These are phyloP conservation scores for Hirsutella minnesotensis DNA, from an alignment of 2,329 filamentous ascomycete genomes.

Conservation along the genomic window DNA sequence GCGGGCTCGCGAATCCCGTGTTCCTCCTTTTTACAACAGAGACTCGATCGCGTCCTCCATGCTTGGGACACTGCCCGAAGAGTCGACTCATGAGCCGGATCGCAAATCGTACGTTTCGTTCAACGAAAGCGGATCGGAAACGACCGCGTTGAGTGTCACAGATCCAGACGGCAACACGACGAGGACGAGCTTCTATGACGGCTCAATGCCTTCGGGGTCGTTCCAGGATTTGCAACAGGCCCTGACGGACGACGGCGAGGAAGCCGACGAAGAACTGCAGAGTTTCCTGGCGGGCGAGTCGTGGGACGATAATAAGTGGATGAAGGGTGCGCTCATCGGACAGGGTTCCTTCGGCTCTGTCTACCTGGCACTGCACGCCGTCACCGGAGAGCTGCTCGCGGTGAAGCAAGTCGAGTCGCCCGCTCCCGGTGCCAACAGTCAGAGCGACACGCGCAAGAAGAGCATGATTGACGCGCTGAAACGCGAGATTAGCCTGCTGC, in stretches of 20 bases:
- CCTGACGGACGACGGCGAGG: conserved; percentile 82
- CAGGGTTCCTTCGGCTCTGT: conserved; percentile 95
- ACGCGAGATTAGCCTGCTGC: conserved; percentile 86
- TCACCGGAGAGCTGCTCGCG: conserved; percentile 93
- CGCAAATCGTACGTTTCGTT: conserved; percentile 94
- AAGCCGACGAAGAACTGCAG: conserved; percentile 76
- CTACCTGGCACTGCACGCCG: conserved; percentile 85
- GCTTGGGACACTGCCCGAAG: conserved; percentile 82
- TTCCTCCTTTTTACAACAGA: conserved; percentile 42
- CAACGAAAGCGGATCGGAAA: conserved; percentile 63
- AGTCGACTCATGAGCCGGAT: conserved; percentile 75
- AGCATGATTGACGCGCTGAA: conserved; percentile 97
- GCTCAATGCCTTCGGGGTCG: conserved; percentile 59
- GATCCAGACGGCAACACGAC: conserved; percentile 63
- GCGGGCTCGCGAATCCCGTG: conserved; percentile 29
- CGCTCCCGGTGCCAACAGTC: conserved; percentile 61
- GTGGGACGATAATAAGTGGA: conserved; percentile 97
- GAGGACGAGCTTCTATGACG: conserved; percentile 69
- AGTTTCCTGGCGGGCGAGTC: conserved; percentile 88
- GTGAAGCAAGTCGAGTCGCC: conserved; percentile 97
- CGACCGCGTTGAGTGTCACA: conserved; percentile 56
- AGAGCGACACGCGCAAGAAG: conserved; percentile 84
- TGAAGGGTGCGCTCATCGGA: conserved; percentile 95
- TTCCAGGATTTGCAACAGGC: conserved; percentile 77
- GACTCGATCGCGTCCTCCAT: conserved; percentile 85